phyloP scores from a whole-genome alignment of 1,284 basidiomycete genomes.

The Austroboletus novae-zelandiae region DNA sequence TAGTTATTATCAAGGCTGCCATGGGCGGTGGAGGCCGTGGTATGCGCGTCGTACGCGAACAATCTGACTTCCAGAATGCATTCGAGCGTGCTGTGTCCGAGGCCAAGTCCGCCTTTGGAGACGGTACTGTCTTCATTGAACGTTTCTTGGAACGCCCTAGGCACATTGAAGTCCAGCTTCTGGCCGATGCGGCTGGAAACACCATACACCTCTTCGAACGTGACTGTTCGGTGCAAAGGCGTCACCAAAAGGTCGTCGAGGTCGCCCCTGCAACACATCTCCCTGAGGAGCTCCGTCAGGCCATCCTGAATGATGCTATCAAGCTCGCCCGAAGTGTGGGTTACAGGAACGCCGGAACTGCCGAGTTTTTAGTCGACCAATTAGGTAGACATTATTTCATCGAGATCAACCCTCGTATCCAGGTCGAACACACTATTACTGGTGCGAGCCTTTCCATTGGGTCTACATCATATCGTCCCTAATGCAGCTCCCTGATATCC shows the following conservation, averaged over 20 bases:
- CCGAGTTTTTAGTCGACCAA: constrained; percentile 96
- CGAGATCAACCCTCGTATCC: constrained; percentile 97
- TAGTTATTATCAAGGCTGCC: constrained; percentile 96
- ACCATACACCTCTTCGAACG: constrained; percentile 97
- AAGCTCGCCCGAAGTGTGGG: constrained; percentile 90
- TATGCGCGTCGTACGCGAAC: constrained; percentile 96
- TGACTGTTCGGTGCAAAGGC: constrained; percentile 96
- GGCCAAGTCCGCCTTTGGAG: constrained; percentile 95
- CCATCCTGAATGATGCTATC: constrained; percentile 89
- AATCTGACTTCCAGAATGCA: constrained; percentile 85
- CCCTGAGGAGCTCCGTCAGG: constrained; percentile 86
- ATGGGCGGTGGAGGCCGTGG: constrained; percentile 99
- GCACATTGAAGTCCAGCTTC: constrained; percentile 96
- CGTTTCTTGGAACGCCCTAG: constrained; percentile 95
- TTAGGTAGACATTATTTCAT: constrained; percentile 97
- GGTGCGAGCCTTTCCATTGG: constrained; percentile 46
- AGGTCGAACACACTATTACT: constrained; percentile 98
- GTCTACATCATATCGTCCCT: constrained; percentile 3
- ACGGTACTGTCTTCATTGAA: constrained; percentile 98
- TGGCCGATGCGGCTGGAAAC: constrained; percentile 91
- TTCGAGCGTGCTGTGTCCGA: constrained; percentile 95
- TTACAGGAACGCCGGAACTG: constrained; percentile 96
- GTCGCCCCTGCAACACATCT: constrained; percentile 96
- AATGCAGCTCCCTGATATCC: constrained; percentile 4
- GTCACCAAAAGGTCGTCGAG: constrained; percentile 99